A percentile compares a stretch with the other conserved stretches of the same genome.
Evolutionary conservation across 257 asterid genomes (phyloP).

Genomic region (Solanum megistacrolobum): DNA sequence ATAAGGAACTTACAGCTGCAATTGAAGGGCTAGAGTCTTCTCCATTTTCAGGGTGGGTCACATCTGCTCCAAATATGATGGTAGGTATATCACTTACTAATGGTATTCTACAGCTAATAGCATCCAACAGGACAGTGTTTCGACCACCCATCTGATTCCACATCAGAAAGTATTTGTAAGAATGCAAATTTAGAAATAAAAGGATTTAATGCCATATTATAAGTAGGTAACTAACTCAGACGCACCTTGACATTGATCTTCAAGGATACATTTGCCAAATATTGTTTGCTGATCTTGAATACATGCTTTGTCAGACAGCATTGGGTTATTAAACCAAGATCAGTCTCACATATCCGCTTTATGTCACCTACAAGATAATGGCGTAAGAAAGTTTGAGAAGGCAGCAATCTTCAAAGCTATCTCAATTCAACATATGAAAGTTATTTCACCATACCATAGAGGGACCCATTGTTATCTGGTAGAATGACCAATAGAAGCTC

Average conservation of each 20-base stretch:
- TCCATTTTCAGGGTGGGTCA: conserved; percentile 98
- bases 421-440: not conserved
- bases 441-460: conserved; percentile 51
- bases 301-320: conserved; percentile 96
- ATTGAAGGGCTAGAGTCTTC: conserved; percentile 97
- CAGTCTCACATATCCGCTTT: conserved; percentile 95
- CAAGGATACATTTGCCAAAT: conserved; percentile 92
- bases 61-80: conserved; percentile 97
- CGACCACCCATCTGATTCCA: conserved; percentile 94
- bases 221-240: not conserved
- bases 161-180: not conserved
- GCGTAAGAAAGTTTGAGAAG: not conserved
- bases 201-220: not conserved
- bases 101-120: conserved; percentile 89
- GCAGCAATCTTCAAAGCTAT: not conserved
- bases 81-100: conserved; percentile 96
- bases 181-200: not conserved
- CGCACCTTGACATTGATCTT: conserved; percentile 89
- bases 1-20: conserved; percentile 66
- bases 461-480: conserved; percentile 89
- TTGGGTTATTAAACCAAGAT: conserved; percentile 90
- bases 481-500: conserved; percentile 86
- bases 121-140: conserved; percentile 81
- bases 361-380: conserved; percentile 51
- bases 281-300: conserved; percentile 93